Conservation (phyloP, 345 rosid genomes). For the Balakata baccata region DNA sequence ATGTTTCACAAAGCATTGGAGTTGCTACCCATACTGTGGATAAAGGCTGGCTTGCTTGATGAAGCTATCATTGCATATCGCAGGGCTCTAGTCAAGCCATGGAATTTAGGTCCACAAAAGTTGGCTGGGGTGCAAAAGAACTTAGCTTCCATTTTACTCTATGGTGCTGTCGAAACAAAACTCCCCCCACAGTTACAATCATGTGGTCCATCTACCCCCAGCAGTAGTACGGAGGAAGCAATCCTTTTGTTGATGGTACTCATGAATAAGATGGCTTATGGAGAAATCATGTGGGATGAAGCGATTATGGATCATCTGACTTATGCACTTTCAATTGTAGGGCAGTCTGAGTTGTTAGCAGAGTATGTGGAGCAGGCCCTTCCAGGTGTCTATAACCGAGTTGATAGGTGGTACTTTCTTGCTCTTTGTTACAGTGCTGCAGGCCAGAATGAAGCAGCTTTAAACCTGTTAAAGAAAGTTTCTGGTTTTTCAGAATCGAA, state of each 20-base stretch:
- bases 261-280: slow-evolving; percentile 57
- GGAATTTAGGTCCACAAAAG: slow-evolving; percentile 78
- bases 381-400: slow-evolving; percentile 65
- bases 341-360: slow-evolving; percentile 64
- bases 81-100: slow-evolving; percentile 65
- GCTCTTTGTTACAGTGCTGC: slow-evolving; percentile 86
- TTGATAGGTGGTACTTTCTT: slow-evolving; percentile 86
- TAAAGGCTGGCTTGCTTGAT: slow-evolving; percentile 56
- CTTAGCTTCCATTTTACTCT: slow-evolving; percentile 69
- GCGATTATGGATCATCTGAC: slow-evolving; percentile 81
- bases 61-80: slow-evolving; percentile 75
- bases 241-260: slow-evolving; percentile 67
- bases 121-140: slow-evolving; percentile 73
- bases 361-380: slow-evolving; percentile 65
- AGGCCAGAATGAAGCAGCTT: slow-evolving; percentile 60
- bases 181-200: slow-evolving; percentile 39
- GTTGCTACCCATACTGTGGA: slow-evolving; percentile 77
- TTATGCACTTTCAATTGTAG: slow-evolving; percentile 71
- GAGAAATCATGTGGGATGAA: slow-evolving; percentile 73
- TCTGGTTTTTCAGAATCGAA: slow-evolving; percentile 68
- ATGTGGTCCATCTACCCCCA: slow-evolving; percentile 40
- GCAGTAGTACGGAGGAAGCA: slow-evolving; percentile 73
- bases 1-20: slow-evolving; percentile 76
- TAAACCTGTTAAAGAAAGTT: slow-evolving; percentile 67
- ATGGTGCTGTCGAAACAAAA: slow-evolving; percentile 68